Percentiles rank a stretch among this genome's conserved stretches.
phyloP scores from a whole-genome alignment of 2,329 filamentous ascomycete genomes.

The Colletotrichum liaoningense region DNA sequence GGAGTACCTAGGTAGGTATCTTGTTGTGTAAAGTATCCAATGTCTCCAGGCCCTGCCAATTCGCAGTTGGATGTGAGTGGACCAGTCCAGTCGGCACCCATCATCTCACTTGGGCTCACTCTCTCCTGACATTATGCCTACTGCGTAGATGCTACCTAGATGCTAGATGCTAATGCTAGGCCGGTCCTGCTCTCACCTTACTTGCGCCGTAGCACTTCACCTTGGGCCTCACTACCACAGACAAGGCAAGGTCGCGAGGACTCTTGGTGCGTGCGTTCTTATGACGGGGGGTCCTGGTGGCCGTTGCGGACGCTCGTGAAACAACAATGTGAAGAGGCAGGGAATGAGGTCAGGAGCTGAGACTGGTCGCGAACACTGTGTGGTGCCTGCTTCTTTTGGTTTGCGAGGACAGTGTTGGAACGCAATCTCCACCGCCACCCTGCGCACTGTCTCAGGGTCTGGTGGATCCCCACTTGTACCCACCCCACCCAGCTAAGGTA shows the following conservation, averaged over 20 bases:
- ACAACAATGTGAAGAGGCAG: conserved; percentile 31
- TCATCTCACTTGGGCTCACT: not conserved
- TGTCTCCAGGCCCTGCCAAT: conserved; percentile 3
- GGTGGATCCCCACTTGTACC: conserved; percentile 19
- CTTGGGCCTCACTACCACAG: conserved; percentile 24
- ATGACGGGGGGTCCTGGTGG: conserved; percentile 30
- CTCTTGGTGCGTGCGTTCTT: conserved; percentile 15
- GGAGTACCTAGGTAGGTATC: too few relatives aligned
- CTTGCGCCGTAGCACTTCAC: conserved; percentile 1
- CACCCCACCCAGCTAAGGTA: conserved; percentile 24
- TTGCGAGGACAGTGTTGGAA: not conserved
- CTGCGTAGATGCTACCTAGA: not conserved
- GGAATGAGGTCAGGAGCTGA: conserved; percentile 28
- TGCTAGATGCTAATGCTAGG: not conserved
- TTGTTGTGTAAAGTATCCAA: not conserved
- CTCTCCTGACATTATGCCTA: not conserved
- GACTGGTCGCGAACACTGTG: conserved; percentile 20
- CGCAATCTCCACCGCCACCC: not conserved
- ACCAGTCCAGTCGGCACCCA: not conserved
- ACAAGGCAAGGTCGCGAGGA: conserved; percentile 32
- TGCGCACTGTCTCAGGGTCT: conserved; percentile 31
- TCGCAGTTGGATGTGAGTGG: not conserved
- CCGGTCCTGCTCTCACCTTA: conserved; percentile 3
- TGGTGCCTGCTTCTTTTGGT: fast-evolving
- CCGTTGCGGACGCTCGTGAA: conserved; percentile 35